Conservation (phyloP, 345 rosid genomes). For the Anacardium occidentale region DNA sequence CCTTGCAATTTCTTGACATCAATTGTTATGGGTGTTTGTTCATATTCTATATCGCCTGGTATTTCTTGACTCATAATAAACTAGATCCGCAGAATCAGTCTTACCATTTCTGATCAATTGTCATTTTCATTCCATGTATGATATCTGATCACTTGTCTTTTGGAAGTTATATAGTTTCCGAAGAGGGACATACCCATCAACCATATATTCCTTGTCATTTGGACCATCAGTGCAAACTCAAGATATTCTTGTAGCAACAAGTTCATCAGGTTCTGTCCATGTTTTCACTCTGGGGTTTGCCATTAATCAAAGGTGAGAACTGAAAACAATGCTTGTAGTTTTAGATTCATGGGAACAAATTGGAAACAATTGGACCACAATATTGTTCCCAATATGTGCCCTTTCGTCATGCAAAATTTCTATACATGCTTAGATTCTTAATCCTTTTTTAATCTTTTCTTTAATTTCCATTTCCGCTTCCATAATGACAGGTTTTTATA, state of each 20-base stretch:
- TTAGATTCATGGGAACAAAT: neutral
- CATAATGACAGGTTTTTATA: too few species aligned
- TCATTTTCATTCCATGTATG: neutral
- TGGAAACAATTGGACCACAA: neutral
- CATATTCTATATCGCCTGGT: neutral
- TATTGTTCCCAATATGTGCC: neutral
- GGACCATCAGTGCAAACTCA: slow-evolving; percentile 72
- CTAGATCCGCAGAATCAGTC: neutral
- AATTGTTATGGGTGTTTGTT: neutral
- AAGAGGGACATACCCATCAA: slow-evolving; percentile 83
- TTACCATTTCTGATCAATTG: neutral
- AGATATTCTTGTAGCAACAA: slow-evolving; percentile 73
- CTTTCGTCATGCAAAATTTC: neutral
- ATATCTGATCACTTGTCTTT: slow-evolving; percentile 23
- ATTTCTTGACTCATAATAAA: neutral
- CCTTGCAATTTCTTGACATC: neutral
- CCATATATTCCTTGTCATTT: slow-evolving; percentile 84
- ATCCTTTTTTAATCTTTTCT: too few species aligned
- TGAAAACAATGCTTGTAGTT: neutral
- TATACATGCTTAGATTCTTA: neutral
- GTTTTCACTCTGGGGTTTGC: slow-evolving; percentile 62
- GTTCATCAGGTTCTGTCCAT: slow-evolving; percentile 87
- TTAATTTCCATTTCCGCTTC: too few species aligned
- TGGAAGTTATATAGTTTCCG: slow-evolving; percentile 76
- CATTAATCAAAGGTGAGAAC: slow-evolving; percentile 62